These are phyloP conservation scores for Bruguiera hainesii DNA, from an alignment of 441 rosid genomes.

Conservation along the genomic window DNA sequence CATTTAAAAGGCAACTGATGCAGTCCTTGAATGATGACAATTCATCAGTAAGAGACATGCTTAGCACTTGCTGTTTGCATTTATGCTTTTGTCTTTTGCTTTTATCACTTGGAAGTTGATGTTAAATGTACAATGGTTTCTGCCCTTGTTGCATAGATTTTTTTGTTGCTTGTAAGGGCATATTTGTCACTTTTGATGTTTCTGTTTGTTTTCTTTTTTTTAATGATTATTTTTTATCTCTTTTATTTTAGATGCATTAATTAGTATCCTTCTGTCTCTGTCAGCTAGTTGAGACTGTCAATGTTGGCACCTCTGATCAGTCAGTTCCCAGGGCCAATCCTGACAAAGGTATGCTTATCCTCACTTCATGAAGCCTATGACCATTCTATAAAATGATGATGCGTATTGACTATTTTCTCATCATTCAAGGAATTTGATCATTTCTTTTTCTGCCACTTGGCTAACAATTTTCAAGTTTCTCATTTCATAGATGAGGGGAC, in stretches of 20 bases:
- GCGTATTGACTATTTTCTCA: background rate
- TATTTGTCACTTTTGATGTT: too few relatives aligned
- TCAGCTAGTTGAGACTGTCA: constrained; percentile 57
- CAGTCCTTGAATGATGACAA: constrained; percentile 75
- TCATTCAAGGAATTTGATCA: constrained; percentile 3
- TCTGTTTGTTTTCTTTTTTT: too few relatives aligned
- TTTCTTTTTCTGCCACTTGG: background rate
- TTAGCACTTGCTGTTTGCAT: constrained; percentile 8
- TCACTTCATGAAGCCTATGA: constrained; percentile 6
- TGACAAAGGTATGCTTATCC: constrained; percentile 46
- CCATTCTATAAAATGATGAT: constrained; percentile 8
- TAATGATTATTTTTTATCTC: constrained; percentile 6
- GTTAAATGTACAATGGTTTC: too few relatives aligned
- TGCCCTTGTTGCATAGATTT: too few relatives aligned
- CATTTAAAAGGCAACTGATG: constrained; percentile 90
- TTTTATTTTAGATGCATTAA: constrained; percentile 1
- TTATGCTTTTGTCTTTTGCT: background rate
- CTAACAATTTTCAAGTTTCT: background rate
- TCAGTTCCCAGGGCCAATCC: constrained; percentile 53
- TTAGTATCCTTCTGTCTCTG: background rate
- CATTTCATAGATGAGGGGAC: constrained; percentile 42
- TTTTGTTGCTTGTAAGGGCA: too few relatives aligned
- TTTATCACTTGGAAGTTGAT: too few relatives aligned
- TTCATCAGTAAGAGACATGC: constrained; percentile 47
- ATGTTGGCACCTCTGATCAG: constrained; percentile 72